Conservation (phyloP, 192 early-diverging fungal species). For the Gryganskiella cystojenkinii region DNA sequence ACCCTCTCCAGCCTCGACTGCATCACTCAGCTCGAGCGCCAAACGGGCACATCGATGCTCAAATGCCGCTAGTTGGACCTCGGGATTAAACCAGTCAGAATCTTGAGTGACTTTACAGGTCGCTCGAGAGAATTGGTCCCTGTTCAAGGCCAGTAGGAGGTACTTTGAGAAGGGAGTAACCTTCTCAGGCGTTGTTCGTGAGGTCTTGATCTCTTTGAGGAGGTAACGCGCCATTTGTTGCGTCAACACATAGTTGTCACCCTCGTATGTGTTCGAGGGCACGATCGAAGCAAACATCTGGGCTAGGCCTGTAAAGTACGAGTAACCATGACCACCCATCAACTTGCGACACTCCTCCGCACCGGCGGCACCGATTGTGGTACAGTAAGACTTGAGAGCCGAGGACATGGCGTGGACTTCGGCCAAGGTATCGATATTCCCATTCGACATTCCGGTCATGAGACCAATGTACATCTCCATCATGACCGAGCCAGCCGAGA, state of each 20-base stretch:
- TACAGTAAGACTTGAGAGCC: constrained; percentile 79
- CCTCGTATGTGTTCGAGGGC: constrained; percentile 84
- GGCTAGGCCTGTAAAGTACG: constrained; percentile 74
- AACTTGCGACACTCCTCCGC: constrained; percentile 79
- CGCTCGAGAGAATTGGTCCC: constrained; percentile 7
- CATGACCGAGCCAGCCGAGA: constrained; percentile 42
- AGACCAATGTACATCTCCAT: constrained; percentile 60
- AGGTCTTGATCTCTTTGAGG: constrained; percentile 56
- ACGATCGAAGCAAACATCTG: constrained; percentile 73
- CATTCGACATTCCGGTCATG: constrained; percentile 65
- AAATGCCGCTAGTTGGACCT: constrained; percentile 55
- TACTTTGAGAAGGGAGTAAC: constrained; percentile 47
- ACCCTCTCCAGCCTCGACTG: constrained; percentile 37
- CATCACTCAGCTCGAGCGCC: constrained; percentile 54
- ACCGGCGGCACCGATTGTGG: constrained; percentile 69
- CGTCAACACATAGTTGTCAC: constrained; percentile 86
- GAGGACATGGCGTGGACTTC: constrained; percentile 88
- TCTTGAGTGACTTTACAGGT: constrained; percentile 26
- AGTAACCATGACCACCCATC: constrained; percentile 84
- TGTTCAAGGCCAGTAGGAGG: constrained; percentile 22
- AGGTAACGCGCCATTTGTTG: constrained; percentile 88
- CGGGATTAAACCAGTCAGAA: constrained; percentile 55
- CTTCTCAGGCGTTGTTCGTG: constrained; percentile 21
- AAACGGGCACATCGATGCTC: constrained; percentile 62
- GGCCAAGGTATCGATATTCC: constrained; percentile 48